Base-by-base conservation (phyloP, 1,284 basidiomycete genomes). In the Apiotrichum gracile region DNA sequence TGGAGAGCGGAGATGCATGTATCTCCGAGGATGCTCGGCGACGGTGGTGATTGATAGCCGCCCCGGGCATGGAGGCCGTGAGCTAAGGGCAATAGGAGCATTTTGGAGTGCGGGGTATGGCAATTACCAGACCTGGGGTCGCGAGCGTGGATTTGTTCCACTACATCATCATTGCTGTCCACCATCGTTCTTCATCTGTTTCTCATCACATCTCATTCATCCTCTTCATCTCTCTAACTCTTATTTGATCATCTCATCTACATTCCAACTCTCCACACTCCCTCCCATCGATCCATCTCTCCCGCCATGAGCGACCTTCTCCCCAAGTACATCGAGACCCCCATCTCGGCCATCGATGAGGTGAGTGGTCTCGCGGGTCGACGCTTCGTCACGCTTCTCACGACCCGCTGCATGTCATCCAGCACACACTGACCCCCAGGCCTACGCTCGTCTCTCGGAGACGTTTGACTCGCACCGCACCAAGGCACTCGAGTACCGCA, bases 391-490 rank as follows among this genome's bases (percentile, higher is more conserved):
- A 10, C 12, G 22, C 37, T 8, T 6, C 13, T 8, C 12, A 5
- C 33, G 33, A 10, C 16, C 7, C 34, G 6, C 4, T 35, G 34
- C 34, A n/a, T n/a, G 4, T 17, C n/a, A 10, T 13, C 7, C 27
- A 13, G 27, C 27, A 13, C 34, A 39, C 19, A 39, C 39, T 40
- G 5, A 26, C 39, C 24, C 43, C 12, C 49, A 82, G 80, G 76
- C 79, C 46, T 77, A 82, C 59, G 69, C 68, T 10, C 71, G 74
- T 2, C 71, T 85, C 13, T 70, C 73, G 40, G 64, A 66, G 42
- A 79, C 80, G 13, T 86, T 85, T 73, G 67, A 73, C 19, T 73
- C 78, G 6, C 78, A 79, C 21, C 78, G 75, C 52, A 83, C 83
- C 5, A 76, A 78, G 25, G 70, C 79, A 13, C 64, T 85, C 46